Evolutionary conservation across 306 rosid species (phyloP), one percentile per base, ranked within the genome.

Genomic region (Morella rubra): DNA sequence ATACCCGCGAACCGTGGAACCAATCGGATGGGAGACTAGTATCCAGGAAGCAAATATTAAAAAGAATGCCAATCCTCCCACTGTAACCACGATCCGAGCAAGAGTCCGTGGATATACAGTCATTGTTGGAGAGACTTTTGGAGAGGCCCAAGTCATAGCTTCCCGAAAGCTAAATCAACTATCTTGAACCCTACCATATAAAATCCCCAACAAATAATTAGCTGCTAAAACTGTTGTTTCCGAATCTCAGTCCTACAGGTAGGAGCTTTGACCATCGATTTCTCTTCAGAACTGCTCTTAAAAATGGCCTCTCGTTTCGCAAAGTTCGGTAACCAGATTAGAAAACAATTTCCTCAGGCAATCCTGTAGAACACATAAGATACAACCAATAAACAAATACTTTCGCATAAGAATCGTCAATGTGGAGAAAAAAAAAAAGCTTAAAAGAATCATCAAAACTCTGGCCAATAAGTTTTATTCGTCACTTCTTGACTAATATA

Each of bases 31-130:
- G 7, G 93, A 86, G 4, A 91, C 81, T 70, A 95, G 89, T 83
- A 88, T 83, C 86, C 85, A 89, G 0, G 93, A 95, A 80, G 96
- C 97, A 76, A 86, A 81, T 62, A 83, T 51, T 54, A 92, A 81
- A 81, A 89, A 92, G 80, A 89, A 44, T 41, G 97, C 93, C 68
- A 89, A 77, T 73, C 85, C 92, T 77, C 91, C 93, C 46, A 89
- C 91, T 16, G 87, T 82, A 83, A 81, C 77, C 42, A 80, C 91
- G 83, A 91, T 92, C 97, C 93, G 82, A 42, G 93, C 88, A 68
- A 89, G 78, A 6, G 79, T 71, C 65, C 83, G 81, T 13, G 96
- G 99, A 76, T 87, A 86, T n/a, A 79, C 82, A 82, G 85, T 81
- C 89, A 83, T 82, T 77, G 64, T 73, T n/a, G 80, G 74, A 72